Evolutionary conservation across 306 rosid genomes (phyloP), one percentile per base, ranked within the genome.

Genomic region (Canavalia gladiata): DNA sequence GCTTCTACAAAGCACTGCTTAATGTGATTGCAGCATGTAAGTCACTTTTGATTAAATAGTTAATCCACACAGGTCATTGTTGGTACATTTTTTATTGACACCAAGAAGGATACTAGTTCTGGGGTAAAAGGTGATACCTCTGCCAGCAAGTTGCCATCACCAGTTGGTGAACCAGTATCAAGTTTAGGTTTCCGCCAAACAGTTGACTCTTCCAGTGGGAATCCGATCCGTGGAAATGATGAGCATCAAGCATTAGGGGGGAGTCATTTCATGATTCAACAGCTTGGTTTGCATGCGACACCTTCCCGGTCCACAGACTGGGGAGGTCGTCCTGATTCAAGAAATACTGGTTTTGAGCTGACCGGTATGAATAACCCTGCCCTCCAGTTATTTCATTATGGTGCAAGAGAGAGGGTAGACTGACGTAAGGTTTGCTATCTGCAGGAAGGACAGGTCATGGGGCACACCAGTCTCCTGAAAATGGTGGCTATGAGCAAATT

Each of bases 401-500:
- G 72, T 50, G 46, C 54, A 39, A n/a, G 69, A 67, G 60, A 57
- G 83, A 65, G 67, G 39, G 29, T n/a, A 70, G 73, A 57, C 46
- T 69, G 63, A 80, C 49, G 69, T 72, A 33, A 64, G 47, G 68
- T 72, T 82, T 66, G 39, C 54, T 72, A 63, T 68, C 12, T 83
- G 83, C 94, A 89, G 97, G 92, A 86, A 88, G 89, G 84, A 81
- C 85, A 77, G 97, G 91, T 33, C 90, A 78, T 30, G 90, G 81
- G 68, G 83, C 85, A 0, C 94, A 91, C 73, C 98, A 91, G 34
- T 92, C 97, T 78, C 97, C 94, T 0, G 95, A 91, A 87, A 95
- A 95, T 29, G 95, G 97, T 41, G 99, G 93, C 83, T 93, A 90
- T 25, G 94, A 86, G 46, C 93, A 90, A 83, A 91, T 93, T 80